A percentile compares a stretch with the other conserved stretches of the same genome.
phyloP scores from a whole-genome alignment of 129 eudicot species.

The Helianthus annuus region DNA sequence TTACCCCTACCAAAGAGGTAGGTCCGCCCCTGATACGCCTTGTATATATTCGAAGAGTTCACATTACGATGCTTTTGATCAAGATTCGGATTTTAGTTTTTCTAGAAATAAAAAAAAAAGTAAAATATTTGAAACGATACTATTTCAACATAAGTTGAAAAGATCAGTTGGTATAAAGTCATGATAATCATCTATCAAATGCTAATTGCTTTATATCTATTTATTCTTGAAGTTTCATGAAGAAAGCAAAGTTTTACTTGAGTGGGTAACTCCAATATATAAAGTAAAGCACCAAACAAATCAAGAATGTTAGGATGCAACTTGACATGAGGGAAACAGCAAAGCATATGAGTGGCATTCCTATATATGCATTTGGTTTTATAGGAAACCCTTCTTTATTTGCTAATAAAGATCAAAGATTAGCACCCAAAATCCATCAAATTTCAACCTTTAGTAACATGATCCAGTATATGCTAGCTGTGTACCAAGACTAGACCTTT shows the following conservation, averaged over 20 bases:
- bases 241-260: conserved; percentile 22
- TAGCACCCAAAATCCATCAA: conserved; percentile 15
- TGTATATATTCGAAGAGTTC: no score
- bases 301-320: conserved; percentile 28
- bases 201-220: conserved; percentile 1
- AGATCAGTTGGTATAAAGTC: not conserved
- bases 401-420: conserved; percentile 31
- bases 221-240: conserved; percentile 19
- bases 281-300: conserved; percentile 29
- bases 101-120: not conserved
- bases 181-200: conserved; percentile 2
- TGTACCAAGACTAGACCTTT: conserved; percentile 17
- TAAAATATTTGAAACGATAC: not conserved
- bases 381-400: conserved; percentile 31
- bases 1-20: no score
- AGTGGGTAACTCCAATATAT: conserved; percentile 29
- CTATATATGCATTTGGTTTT: conserved; percentile 14
- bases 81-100: not conserved
- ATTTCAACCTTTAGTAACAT: conserved; percentile 17
- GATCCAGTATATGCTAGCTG: conserved; percentile 24
- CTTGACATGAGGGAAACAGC: conserved; percentile 40
- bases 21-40: no score
- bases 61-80: no score
- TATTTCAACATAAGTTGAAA: not conserved
- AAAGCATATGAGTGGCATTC: conserved; percentile 30